Base-by-base conservation (phyloP, 345 rosid genomes). In the Euphorbia peplus region DNA sequence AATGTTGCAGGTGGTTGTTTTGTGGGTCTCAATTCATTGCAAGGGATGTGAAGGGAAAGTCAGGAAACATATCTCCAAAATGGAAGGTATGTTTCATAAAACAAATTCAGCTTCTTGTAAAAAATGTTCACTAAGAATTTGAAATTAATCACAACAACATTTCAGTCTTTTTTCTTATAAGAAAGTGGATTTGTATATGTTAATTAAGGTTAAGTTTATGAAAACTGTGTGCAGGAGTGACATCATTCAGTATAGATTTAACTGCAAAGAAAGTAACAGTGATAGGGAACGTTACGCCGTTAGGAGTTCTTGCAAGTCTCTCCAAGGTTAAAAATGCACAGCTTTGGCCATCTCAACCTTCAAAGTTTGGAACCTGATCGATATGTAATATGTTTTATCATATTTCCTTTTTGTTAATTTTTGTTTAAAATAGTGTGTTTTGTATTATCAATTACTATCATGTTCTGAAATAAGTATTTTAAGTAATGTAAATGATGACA, bases 41-140 rank as follows among this genome's bases (percentile, higher is more conserved):
- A 88, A 88, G 74, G 98, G 97, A 13, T 93, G 98, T 75, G 98
- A 93, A 86, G 93, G 90, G 73, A 93, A 91, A 83, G 88, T 93
- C 37, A 80, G 91, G 77, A 93, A 86, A 63, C 97, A 93, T 70
- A 81, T 93, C 62, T 86, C 97, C 61, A 93, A 86, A 85, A 93
- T 93, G 92, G 91, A 93, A 89, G 98, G 98, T 83, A 24, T 63
- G 42, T 64, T 32, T 32, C 37, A 32, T 32, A 3, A 32, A 2
- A 32, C 37, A 32, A 6, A 6, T 6, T 32, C 37, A 32, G 37
- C 4, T 6, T 32, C 37, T 32, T 32, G 37, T 2, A 32, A 32
- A 32, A 32, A 32, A 32, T 32, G 37, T 32, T 35, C 28, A n/a
- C n/a, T n/a, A n/a, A n/a, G n/a, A n/a, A n/a, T n/a, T n/a, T n/a